A percentile compares a stretch with the other conserved stretches of the same genome.
Conservation (phyloP, 371 early-diverging fungal species). For the Neoconidiobolus thromboides region DNA sequence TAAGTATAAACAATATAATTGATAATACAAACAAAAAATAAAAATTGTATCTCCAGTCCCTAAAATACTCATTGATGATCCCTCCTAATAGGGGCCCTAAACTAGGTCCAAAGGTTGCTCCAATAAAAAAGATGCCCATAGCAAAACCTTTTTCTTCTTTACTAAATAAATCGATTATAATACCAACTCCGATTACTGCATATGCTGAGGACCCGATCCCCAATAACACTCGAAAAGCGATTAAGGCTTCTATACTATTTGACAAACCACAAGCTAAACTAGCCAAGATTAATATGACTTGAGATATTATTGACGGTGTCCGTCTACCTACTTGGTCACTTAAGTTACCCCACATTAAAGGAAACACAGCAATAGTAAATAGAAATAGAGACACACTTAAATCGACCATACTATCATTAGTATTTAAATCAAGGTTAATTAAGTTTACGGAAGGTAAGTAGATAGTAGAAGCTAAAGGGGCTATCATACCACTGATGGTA, state of each 20-base stretch:
- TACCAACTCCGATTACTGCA: slow-evolving; percentile 50
- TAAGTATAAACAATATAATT: neutral
- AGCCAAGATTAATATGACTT: slow-evolving; percentile 27
- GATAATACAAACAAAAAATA: neutral
- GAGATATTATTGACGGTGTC: slow-evolving; percentile 33
- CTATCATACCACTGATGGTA: too few species aligned
- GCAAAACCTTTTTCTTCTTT: slow-evolving; percentile 25
- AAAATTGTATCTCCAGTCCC: neutral
- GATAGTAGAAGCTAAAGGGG: too few species aligned
- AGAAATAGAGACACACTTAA: too few species aligned
- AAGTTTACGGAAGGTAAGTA: too few species aligned
- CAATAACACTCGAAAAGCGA: slow-evolving; percentile 40
- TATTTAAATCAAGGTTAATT: too few species aligned
- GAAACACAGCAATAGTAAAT: slow-evolving; percentile 3
- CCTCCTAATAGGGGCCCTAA: slow-evolving; percentile 22
- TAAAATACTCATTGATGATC: neutral
- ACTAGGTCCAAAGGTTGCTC: slow-evolving; percentile 31
- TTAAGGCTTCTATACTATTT: slow-evolving; percentile 23
- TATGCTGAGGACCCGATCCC: slow-evolving; percentile 46
- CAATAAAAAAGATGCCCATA: slow-evolving; percentile 33
- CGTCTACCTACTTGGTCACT: slow-evolving; percentile 45
- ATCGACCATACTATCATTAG: too few species aligned
- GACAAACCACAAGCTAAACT: slow-evolving; percentile 43
- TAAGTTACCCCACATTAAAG: slow-evolving; percentile 44
- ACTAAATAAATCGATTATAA: slow-evolving; percentile 26